phyloP scores from a whole-genome alignment of 805 yeast genomes.

The Metschnikowia baotianmanensis region DNA sequence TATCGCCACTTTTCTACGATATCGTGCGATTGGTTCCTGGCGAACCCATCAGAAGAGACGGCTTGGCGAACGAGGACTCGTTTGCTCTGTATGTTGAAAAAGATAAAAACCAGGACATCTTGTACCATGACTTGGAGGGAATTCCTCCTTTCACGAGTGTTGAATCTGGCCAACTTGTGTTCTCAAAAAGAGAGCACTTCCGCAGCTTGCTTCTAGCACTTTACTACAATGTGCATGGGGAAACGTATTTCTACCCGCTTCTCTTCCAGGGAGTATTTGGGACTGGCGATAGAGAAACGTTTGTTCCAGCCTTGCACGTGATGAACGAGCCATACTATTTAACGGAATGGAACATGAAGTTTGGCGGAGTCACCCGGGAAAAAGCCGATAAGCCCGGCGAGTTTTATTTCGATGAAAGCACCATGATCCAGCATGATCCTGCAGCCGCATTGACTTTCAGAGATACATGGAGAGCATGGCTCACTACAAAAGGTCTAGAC shows the following conservation, averaged over 20 bases:
- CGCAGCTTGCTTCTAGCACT: slow-evolving; percentile 28
- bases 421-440: slow-evolving; percentile 35
- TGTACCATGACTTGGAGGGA: slow-evolving; percentile 36
- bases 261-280: slow-evolving; percentile 38
- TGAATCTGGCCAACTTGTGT: slow-evolving; percentile 38
- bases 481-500: slow-evolving; percentile 23
- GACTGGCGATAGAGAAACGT: slow-evolving; percentile 37
- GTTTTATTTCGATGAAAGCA: slow-evolving; percentile 23
- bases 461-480: slow-evolving; percentile 28
- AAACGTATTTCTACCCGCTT: slow-evolving; percentile 27
- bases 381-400: slow-evolving; percentile 9
- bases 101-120: slow-evolving; percentile 17
- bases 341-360: slow-evolving; percentile 12
- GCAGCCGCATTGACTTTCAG: slow-evolving; percentile 19
- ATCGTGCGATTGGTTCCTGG: slow-evolving; percentile 17
- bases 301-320: slow-evolving; percentile 37
- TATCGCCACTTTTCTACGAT: slow-evolving; percentile 24
- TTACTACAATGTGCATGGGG: slow-evolving; percentile 37
- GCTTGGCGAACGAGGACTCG: slow-evolving; percentile 26
- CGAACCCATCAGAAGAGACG: slow-evolving; percentile 26
- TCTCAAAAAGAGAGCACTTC: slow-evolving; percentile 34
- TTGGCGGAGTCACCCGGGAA: slow-evolving; percentile 18
- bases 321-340: slow-evolving; percentile 35
- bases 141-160: slow-evolving; percentile 28
- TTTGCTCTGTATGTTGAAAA: slow-evolving; percentile 22